phyloP scores from a whole-genome alignment of 768 basidiomycete genomes.

The Leccinum obscurum region DNA sequence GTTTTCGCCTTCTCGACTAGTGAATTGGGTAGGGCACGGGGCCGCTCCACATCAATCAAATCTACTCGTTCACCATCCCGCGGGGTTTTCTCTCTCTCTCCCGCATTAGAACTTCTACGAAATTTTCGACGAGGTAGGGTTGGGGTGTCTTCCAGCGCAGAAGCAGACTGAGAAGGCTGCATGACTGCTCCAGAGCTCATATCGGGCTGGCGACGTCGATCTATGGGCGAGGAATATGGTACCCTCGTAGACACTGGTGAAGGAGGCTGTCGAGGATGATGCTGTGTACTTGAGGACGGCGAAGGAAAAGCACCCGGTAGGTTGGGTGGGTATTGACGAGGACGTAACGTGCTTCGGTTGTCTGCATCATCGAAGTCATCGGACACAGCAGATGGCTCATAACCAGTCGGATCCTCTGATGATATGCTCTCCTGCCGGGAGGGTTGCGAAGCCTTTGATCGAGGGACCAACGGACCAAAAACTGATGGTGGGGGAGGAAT shows the following conservation, averaged over 20 bases:
- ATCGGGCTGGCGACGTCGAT: conserved; percentile 31
- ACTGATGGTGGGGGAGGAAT: conserved; percentile 52
- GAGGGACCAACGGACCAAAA: conserved; percentile 51
- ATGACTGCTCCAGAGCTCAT: conserved; percentile 18
- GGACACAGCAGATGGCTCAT: conserved; percentile 57
- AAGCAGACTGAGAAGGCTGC: conserved; percentile 29
- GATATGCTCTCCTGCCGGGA: conserved; percentile 73
- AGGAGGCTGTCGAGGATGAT: conserved; percentile 40
- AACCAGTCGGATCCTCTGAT: conserved; percentile 64
- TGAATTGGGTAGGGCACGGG: conserved; percentile 17
- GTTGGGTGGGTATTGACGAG: conserved; percentile 35
- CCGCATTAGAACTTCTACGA: conserved; percentile 30
- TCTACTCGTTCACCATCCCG: conserved; percentile 29
- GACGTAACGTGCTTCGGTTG: conserved; percentile 45
- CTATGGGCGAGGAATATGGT: conserved; percentile 21
- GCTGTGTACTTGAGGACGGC: conserved; percentile 40
- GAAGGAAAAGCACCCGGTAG: conserved; percentile 29
- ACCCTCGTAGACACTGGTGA: conserved; percentile 34
- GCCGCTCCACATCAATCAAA: conserved; percentile 19
- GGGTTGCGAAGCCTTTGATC: conserved; percentile 44
- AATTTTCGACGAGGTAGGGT: conserved; percentile 25
- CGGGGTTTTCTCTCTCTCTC: conserved; percentile 23
- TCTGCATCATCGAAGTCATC: conserved; percentile 64
- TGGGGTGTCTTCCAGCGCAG: conserved; percentile 34
- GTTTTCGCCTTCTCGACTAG: conserved; percentile 18